These are phyloP conservation scores for Zea luxurians DNA, from an alignment of 176 grass and related monocot species.

Conservation along the genomic window DNA sequence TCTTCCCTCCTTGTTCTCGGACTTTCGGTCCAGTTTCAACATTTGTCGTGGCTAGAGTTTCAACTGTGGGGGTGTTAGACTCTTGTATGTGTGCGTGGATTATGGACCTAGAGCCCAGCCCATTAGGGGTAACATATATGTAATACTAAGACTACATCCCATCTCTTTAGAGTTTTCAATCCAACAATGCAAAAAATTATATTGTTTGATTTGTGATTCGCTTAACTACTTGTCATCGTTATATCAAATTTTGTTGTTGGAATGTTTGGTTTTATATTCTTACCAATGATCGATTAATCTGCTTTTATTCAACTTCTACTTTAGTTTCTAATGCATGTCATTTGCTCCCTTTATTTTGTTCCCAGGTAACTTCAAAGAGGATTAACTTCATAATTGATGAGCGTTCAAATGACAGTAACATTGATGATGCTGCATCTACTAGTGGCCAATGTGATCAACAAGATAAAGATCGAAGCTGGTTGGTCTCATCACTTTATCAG, in stretches of 20 bases:
- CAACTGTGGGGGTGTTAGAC: too few species aligned
- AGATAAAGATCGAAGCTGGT: conserved; percentile 97
- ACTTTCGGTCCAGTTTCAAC: too few species aligned
- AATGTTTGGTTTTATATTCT: conserved; percentile 1
- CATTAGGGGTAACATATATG: too few species aligned
- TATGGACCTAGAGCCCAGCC: too few species aligned
- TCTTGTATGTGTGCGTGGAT: too few species aligned
- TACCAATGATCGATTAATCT: not conserved
- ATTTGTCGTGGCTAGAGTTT: too few species aligned
- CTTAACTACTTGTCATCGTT: conserved; percentile 14
- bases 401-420: conserved; percentile 44
- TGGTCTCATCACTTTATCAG: conserved; percentile 93
- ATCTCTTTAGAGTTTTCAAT: too few species aligned
- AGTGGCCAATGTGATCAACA: conserved; percentile 57
- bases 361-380: conserved; percentile 93
- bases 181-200: too few species aligned
- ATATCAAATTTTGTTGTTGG: conserved; percentile 4
- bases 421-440: conserved; percentile 56
- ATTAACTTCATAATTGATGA: conserved; percentile 94
- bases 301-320: conserved; percentile 21
- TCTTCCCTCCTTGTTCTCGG: too few species aligned
- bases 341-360: conserved; percentile 32
- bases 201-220: not conserved
- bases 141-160: too few species aligned
- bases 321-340: conserved; percentile 38